A percentile compares a stretch with the other conserved stretches of the same genome.
Conservation (phyloP, 495 filamentous ascomycete species). For the Aspergillus avenaceus region DNA sequence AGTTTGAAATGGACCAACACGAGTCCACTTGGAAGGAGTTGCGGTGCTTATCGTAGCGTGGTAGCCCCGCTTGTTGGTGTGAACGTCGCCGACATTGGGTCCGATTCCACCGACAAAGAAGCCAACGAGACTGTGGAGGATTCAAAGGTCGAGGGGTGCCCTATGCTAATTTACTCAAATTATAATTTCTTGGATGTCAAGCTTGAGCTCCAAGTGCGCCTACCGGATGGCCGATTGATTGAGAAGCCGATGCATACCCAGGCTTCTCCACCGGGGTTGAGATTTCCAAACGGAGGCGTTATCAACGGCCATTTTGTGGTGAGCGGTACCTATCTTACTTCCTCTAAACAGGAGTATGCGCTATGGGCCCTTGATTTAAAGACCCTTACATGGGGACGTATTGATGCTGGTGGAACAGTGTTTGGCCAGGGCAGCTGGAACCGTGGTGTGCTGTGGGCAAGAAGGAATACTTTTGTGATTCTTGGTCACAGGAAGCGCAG, state of each 20-base stretch:
- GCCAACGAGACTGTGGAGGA: slow-evolving; percentile 33
- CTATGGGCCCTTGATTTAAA: slow-evolving; percentile 91
- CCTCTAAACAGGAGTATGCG: slow-evolving; percentile 96
- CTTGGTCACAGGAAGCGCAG: slow-evolving; percentile 88
- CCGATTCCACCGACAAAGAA: slow-evolving; percentile 32
- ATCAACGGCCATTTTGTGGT: slow-evolving; percentile 95
- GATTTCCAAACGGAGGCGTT: slow-evolving; percentile 92
- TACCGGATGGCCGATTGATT: slow-evolving; percentile 75
- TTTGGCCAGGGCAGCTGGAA: slow-evolving; percentile 98
- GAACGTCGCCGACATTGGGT: slow-evolving; percentile 69
- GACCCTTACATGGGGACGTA: slow-evolving; percentile 86
- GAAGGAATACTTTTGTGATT: slow-evolving; percentile 90
- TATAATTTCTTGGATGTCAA: slow-evolving; percentile 99
- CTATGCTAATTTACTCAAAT: slow-evolving; percentile 98
- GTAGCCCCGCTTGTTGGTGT: slow-evolving; percentile 76
- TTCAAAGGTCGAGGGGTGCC: slow-evolving; percentile 55
- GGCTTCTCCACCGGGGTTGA: slow-evolving; percentile 82
- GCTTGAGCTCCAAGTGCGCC: slow-evolving; percentile 83
- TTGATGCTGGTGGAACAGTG: slow-evolving; percentile 90
- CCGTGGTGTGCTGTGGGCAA: slow-evolving; percentile 84
- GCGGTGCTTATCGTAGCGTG: slow-evolving; percentile 93
- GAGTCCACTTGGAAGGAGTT: slow-evolving; percentile 76
- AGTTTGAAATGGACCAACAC: slow-evolving; percentile 94
- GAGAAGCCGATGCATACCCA: slow-evolving; percentile 87
- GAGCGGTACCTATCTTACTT: slow-evolving; percentile 93